Evolutionary conservation across 1,284 basidiomycete genomes (phyloP).

Genomic region (Rhodotorula sp.): DNA sequence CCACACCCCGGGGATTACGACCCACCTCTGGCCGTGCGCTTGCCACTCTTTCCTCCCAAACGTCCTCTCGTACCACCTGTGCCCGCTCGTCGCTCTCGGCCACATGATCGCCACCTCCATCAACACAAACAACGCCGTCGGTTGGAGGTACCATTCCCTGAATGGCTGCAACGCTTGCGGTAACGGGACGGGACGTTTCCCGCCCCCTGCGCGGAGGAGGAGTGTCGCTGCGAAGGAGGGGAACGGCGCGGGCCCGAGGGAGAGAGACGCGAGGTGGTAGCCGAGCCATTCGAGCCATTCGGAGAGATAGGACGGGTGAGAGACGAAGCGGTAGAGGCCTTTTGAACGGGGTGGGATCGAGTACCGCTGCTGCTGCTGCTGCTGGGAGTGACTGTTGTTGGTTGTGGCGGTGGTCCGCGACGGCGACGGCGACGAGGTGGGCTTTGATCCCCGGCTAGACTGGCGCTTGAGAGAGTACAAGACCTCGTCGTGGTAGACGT

Average conservation of each 20-base stretch:
- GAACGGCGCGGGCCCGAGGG: conserved; percentile 20
- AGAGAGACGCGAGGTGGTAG: conserved; percentile 13
- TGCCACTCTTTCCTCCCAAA: conserved; percentile 39
- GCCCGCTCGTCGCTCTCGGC: conserved; percentile 41
- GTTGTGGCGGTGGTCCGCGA: background rate
- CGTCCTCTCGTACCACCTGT: conserved; percentile 43
- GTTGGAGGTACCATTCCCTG: conserved; percentile 19
- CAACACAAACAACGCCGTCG: conserved; percentile 24
- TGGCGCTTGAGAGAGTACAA: conserved; percentile 38
- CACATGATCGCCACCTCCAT: conserved; percentile 39
- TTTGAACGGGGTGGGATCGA: conserved; percentile 37
- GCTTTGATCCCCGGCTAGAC: background rate
- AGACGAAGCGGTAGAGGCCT: conserved; percentile 38
- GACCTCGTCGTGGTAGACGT: conserved; percentile 43
- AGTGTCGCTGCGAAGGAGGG: conserved; percentile 1
- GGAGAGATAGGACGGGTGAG: conserved; percentile 41
- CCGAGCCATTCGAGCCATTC: conserved; percentile 47
- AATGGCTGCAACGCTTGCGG: conserved; percentile 17
- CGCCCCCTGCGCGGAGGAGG: conserved; percentile 7
- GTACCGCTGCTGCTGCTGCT: conserved; percentile 31
- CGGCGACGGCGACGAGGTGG: background rate
- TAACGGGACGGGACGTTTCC: background rate
- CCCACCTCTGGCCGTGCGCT: conserved; percentile 28
- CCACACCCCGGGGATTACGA: conserved; percentile 36
- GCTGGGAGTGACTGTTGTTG: too few species aligned